Percentiles rank a stretch among this genome's conserved stretches.
phyloP scores from a whole-genome alignment of 768 basidiomycete genomes.

The Phlegmacium glaucopus region DNA sequence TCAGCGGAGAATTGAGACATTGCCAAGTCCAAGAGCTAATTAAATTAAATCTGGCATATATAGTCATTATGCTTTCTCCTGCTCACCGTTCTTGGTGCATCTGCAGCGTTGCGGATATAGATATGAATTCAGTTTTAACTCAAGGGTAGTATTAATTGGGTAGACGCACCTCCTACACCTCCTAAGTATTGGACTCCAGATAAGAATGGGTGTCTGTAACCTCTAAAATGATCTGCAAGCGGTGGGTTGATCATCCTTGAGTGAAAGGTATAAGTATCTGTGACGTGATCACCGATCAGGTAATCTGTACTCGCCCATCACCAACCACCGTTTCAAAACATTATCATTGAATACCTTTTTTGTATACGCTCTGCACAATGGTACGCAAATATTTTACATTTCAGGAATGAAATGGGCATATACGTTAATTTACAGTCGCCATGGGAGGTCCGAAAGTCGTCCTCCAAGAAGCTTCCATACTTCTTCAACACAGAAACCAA shows the following conservation, averaged over 20 bases:
- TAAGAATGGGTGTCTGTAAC: slow-evolving; percentile 50
- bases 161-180: slow-evolving; percentile 40
- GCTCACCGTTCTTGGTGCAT: slow-evolving; percentile 36
- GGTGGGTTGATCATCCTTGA: slow-evolving; percentile 9
- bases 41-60: too few relatives aligned
- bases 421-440: slow-evolving; percentile 8
- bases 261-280: too few relatives aligned
- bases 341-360: too few relatives aligned
- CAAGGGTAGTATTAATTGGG: too few relatives aligned
- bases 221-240: slow-evolving; percentile 25
- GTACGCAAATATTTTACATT: not conserved
- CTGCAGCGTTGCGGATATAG: too few relatives aligned
- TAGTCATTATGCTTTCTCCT: too few relatives aligned
- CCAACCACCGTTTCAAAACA: too few relatives aligned
- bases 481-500: slow-evolving; percentile 77
- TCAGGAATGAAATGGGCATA: not conserved
- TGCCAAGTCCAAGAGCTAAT: slow-evolving; percentile 44
- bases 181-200: slow-evolving; percentile 40
- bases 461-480: slow-evolving; percentile 75
- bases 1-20: slow-evolving; percentile 47
- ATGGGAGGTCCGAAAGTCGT: slow-evolving; percentile 91
- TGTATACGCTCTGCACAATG: not conserved
- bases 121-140: too few relatives aligned
- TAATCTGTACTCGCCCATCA: too few relatives aligned
- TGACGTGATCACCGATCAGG: too few relatives aligned